Conservation (phyloP, 139 green algal genomes). For the Edaphochlamys debaryana region DNA sequence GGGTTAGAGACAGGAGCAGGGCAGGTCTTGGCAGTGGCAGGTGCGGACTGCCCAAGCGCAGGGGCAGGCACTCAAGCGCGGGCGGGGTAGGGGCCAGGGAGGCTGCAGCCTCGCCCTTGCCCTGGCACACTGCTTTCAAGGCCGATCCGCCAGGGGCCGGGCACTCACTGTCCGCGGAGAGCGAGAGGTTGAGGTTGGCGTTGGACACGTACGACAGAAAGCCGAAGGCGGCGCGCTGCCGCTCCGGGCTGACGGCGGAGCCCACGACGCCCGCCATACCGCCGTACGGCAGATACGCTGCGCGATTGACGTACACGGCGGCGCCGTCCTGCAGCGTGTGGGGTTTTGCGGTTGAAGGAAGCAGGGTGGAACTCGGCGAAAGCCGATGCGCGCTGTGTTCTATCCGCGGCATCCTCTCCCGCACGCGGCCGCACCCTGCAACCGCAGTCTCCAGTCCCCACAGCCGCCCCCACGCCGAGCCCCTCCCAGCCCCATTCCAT, state of each 20-base stretch:
- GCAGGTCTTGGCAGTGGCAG: too few relatives aligned
- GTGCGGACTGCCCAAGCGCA: too few relatives aligned
- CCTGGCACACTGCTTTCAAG: too few relatives aligned
- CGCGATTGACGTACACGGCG: conserved; percentile 38
- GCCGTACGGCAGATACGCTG: conserved; percentile 21
- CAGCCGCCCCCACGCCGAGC: too few relatives aligned
- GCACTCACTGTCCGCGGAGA: conserved; percentile 12
- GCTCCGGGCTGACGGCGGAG: neutral
- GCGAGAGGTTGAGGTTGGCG: conserved; percentile 10
- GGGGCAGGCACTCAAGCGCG: too few relatives aligned
- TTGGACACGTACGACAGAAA: conserved; percentile 5
- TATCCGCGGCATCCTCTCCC: neutral
- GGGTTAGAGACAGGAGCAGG: too few relatives aligned
- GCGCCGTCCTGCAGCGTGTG: neutral
- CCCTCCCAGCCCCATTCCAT: neutral
- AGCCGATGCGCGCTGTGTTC: neutral
- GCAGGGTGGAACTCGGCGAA: neutral
- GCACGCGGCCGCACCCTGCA: neutral
- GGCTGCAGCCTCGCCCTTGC: too few relatives aligned
- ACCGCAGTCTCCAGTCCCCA: neutral
- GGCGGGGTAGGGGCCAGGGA: too few relatives aligned
- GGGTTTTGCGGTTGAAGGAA: too few relatives aligned
- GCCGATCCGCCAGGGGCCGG: too few relatives aligned
- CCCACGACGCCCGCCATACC: conserved; percentile 7
- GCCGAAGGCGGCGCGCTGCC: conserved; percentile 8